phyloP scores from a whole-genome alignment of 1,284 basidiomycete genomes.

The Phylloporus gajari region DNA sequence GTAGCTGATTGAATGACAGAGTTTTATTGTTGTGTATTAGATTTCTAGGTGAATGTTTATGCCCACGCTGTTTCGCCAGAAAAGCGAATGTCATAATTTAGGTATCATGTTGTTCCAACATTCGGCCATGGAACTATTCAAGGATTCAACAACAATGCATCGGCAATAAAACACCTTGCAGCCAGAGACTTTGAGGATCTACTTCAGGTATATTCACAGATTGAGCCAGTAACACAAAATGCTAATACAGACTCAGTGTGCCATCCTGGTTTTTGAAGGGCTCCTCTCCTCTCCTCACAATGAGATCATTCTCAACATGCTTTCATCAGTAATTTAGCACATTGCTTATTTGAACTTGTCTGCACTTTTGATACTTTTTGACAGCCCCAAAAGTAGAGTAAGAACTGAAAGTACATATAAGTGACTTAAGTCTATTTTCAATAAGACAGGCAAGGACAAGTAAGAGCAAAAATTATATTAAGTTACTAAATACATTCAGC shows the following conservation, averaged over 20 bases:
- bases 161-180: too few relatives aligned
- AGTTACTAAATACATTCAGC: too few relatives aligned
- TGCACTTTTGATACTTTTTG: too few relatives aligned
- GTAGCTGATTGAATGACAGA: background rate
- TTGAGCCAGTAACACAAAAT: background rate
- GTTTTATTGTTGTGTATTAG: background rate
- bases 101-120: too few relatives aligned
- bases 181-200: constrained; percentile 33
- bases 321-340: background rate
- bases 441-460: too few relatives aligned
- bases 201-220: constrained; percentile 40
- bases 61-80: constrained; percentile 5
- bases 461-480: too few relatives aligned
- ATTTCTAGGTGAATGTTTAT: background rate
- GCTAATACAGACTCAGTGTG: constrained; percentile 23
- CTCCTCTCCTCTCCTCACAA: background rate
- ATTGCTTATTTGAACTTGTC: too few relatives aligned
- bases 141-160: too few relatives aligned
- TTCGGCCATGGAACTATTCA: too few relatives aligned
- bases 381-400: too few relatives aligned
- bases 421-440: too few relatives aligned
- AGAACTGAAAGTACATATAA: too few relatives aligned
- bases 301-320: background rate
- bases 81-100: background rate
- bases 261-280: constrained; percentile 28